phyloP scores from a whole-genome alignment of 2,329 filamentous ascomycete genomes.

The Aureobasidium melanogenum region DNA sequence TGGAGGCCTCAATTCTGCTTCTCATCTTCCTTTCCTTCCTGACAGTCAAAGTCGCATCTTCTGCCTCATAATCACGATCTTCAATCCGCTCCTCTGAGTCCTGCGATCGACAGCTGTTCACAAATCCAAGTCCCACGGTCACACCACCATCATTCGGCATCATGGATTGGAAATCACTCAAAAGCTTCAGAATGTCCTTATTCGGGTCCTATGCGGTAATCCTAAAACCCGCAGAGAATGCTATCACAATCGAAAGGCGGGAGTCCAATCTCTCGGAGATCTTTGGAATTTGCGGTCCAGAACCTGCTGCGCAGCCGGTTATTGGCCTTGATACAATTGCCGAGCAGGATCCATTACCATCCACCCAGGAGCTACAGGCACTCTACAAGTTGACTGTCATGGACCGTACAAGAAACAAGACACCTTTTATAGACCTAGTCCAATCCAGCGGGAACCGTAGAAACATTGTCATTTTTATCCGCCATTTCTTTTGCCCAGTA shows the following conservation, averaged over 20 bases:
- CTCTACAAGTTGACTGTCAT: not conserved
- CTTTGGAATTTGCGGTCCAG: not conserved
- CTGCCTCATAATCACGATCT: not conserved
- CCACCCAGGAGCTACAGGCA: not conserved
- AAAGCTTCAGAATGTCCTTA: not conserved
- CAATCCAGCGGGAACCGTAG: not conserved
- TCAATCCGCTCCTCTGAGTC: not conserved
- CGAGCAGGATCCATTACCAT: not conserved
- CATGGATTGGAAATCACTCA: not conserved
- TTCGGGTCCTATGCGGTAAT: not conserved
- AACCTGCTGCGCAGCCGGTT: not conserved
- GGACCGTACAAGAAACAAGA: not conserved
- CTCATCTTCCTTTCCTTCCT: not conserved
- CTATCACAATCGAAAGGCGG: not conserved
- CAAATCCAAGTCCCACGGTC: not conserved
- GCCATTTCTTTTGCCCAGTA: constrained; percentile 29
- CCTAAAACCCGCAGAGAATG: not conserved
- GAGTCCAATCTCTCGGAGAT: not conserved
- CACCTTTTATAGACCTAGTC: not conserved
- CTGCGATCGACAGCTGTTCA: not conserved
- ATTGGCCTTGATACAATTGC: not conserved
- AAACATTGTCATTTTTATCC: constrained; percentile 30
- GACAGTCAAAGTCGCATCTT: not conserved
- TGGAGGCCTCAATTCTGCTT: not conserved
- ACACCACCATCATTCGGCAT: not conserved